Evolutionary conservation across 495 filamentous ascomycete species (phyloP), one percentile per base, ranked within the genome.

Genomic region (Halenospora varia): DNA sequence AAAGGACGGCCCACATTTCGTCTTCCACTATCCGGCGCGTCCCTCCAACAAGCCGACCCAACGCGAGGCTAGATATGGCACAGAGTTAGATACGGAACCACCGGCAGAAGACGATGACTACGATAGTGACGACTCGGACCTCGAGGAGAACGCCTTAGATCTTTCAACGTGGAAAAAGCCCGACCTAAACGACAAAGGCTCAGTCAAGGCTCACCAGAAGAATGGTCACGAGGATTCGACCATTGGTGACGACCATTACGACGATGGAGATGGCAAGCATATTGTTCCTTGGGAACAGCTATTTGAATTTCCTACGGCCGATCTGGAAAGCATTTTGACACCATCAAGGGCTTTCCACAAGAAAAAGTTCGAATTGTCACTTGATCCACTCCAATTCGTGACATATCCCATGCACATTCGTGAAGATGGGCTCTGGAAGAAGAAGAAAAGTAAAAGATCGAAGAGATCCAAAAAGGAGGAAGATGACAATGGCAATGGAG

Each of bases 1-100:
- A 4, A 84, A 86, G 51, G 87, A 88, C 60, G 91, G 91, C 4
- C 89, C 92, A 23, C 80, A 82, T 47, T 88, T 96, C 67, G 86
- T 95, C 65, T 97, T 96, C 76, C 92, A 97, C 75, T 96, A 96
- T 68, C 92, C 92, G 13, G 83, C 84, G 20, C 78, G 75, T 56
- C 85, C 80, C 9, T 76, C 75, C 53, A 68, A 61, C 44, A 53
- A 68, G 26, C n/a, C 62, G 1, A 18, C 42, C 3, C 17, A 53
- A 24, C 18, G 51, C 39, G 41, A 52, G 25, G 19, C 39, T 35
- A 29, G 60, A 23, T 60, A 51, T 41, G 58, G 66, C 11, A 68
- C 66, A 4, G 63, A 66, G 25, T 44, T 66, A 24, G 59, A 51
- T 60, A 68, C 62, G 55, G 68, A 61, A 48, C 61, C 48, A 17